Conservation (phyloP, 768 basidiomycete species). For the Naganishia friedmannii region DNA sequence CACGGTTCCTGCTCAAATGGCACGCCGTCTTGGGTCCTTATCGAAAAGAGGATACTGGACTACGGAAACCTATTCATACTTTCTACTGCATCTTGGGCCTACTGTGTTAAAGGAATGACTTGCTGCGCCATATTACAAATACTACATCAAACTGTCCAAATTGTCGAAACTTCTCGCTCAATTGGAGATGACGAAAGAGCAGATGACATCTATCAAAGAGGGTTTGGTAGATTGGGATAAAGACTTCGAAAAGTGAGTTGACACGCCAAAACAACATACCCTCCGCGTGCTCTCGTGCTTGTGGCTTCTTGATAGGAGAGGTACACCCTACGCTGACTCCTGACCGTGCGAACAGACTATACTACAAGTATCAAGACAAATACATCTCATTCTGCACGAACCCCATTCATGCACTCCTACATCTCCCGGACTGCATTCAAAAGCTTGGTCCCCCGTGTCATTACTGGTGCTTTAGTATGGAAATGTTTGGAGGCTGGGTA, state of each 20-base stretch:
- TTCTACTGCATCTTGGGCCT: background rate
- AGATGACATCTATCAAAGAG: background rate
- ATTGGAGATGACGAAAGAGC: background rate
- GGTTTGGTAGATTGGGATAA: background rate
- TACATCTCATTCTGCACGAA: background rate
- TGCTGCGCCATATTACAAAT: background rate
- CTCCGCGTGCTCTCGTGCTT: background rate
- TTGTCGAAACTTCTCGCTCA: background rate
- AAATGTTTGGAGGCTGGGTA: slow-evolving; percentile 4
- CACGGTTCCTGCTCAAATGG: background rate
- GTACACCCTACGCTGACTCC: too few relatives aligned
- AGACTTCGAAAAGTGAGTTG: background rate
- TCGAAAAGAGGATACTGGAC: background rate
- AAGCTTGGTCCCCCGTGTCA: background rate
- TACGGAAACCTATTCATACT: background rate
- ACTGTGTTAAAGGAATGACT: background rate
- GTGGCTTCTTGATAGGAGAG: too few relatives aligned
- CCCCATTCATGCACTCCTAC: background rate
- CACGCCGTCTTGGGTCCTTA: background rate
- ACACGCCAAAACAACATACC: background rate
- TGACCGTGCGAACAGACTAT: background rate
- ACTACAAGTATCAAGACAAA: background rate
- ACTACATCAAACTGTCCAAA: background rate
- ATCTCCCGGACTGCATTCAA: background rate
- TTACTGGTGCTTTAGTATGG: slow-evolving; percentile 11